phyloP scores from a whole-genome alignment of 192 early-diverging fungal species.

The Podila minutissima region DNA sequence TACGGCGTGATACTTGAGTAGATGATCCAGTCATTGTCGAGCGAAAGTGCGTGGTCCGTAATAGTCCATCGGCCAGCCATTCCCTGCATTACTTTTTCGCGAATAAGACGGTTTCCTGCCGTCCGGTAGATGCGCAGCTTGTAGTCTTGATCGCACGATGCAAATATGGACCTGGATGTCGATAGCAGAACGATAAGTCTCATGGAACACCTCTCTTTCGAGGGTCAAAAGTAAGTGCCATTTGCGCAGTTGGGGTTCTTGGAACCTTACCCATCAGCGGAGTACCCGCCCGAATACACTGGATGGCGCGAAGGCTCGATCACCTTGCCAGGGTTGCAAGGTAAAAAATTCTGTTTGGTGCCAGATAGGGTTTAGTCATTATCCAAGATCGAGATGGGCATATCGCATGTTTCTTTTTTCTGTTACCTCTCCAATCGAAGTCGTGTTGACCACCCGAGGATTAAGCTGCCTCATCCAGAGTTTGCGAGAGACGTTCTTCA shows the following conservation, averaged over 20 bases:
- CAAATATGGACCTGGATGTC: conserved; percentile 58
- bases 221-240: background rate
- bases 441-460: conserved; percentile 17
- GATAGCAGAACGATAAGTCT: background rate
- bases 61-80: conserved; percentile 73
- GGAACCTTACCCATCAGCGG: conserved; percentile 53
- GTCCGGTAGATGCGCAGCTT: conserved; percentile 68
- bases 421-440: conserved; percentile 24
- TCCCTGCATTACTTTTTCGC: conserved; percentile 52
- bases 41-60: conserved; percentile 61
- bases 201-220: background rate
- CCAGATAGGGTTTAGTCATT: background rate
- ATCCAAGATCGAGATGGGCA: background rate
- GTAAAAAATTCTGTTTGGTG: conserved; percentile 31
- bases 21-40: conserved; percentile 59
- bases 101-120: conserved; percentile 49
- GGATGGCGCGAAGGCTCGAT: conserved; percentile 40
- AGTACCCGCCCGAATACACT: conserved; percentile 67
- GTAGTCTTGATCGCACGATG: conserved; percentile 67
- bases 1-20: conserved; percentile 70
- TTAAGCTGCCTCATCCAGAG: conserved; percentile 44
- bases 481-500: conserved; percentile 17
- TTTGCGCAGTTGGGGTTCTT: conserved; percentile 15
- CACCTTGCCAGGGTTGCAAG: conserved; percentile 47
- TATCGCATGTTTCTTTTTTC: background rate